These are phyloP conservation scores for Acacia melanoxylon DNA, from an alignment of 306 rosid genomes.

Conservation along the genomic window DNA sequence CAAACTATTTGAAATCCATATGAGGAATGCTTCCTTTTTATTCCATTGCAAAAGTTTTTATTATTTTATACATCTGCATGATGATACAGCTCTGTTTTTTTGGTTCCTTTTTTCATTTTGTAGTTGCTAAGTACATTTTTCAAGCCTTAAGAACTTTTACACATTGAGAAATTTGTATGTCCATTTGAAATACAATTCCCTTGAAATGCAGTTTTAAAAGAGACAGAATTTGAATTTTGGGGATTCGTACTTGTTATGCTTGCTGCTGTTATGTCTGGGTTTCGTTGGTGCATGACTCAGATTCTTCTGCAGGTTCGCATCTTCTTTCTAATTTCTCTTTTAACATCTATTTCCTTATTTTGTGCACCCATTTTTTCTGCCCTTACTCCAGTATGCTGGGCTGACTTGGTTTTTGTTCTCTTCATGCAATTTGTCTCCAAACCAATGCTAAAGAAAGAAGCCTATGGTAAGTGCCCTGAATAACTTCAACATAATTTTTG, in stretches of 20 bases:
- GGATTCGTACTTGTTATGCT: slow-evolving; percentile 95
- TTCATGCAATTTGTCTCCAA: neutral
- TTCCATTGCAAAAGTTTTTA: too few species aligned
- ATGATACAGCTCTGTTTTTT: neutral
- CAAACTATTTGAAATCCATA: slow-evolving; percentile 4
- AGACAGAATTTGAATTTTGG: slow-evolving; percentile 82
- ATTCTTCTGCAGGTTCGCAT: slow-evolving; percentile 85
- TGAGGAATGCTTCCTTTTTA: neutral
- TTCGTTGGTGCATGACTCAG: slow-evolving; percentile 98
- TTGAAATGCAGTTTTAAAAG: slow-evolving; percentile 68
- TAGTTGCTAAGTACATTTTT: neutral
- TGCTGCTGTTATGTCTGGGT: slow-evolving; percentile 99
- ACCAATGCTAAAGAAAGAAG: slow-evolving; percentile 76
- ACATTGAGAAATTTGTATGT: slow-evolving; percentile 24
- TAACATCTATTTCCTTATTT: neutral
- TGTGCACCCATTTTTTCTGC: neutral
- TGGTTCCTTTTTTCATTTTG: neutral
- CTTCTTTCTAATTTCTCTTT: neutral
- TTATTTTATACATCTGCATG: neutral
- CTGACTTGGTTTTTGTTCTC: slow-evolving; percentile 45
- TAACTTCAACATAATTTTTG: slow-evolving; percentile 18
- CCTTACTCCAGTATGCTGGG: slow-evolving; percentile 41
- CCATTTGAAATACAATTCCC: slow-evolving; percentile 28
- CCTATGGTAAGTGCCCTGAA: slow-evolving; percentile 71
- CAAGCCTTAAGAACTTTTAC: slow-evolving; percentile 11